Evolutionary conservation across 768 basidiomycete species (phyloP).

Genomic region (Termitomyces bulborhizus): DNA sequence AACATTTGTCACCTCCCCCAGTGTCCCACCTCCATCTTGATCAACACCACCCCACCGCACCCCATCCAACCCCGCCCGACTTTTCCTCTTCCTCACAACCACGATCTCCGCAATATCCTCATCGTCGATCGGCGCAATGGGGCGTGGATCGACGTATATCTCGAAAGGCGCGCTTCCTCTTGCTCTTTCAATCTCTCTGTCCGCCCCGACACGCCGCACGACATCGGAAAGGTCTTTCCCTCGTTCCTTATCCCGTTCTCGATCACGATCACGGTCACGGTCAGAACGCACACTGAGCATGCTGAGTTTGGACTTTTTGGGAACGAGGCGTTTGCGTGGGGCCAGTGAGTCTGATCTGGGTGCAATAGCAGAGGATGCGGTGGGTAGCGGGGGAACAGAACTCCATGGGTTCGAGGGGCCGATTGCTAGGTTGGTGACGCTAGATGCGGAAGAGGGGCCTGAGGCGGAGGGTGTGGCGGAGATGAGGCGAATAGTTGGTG

Average conservation of each 20-base stretch:
- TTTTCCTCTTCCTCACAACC: constrained; percentile 75
- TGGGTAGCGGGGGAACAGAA: constrained; percentile 9
- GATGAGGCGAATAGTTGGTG: constrained; percentile 65
- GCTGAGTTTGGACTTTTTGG: constrained; percentile 65
- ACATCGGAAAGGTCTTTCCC: constrained; percentile 56
- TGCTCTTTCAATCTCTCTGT: constrained; percentile 4
- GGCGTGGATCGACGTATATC: constrained; percentile 57
- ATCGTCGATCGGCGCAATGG: constrained; percentile 22
- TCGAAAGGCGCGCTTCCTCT: constrained; percentile 37
- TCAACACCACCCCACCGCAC: constrained; percentile 27
- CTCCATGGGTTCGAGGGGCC: constrained; percentile 9
- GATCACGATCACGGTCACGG: neutral
- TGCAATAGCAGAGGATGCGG: constrained; percentile 11
- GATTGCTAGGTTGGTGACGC: constrained; percentile 22
- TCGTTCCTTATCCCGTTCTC: constrained; percentile 25
- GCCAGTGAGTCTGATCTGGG: constrained; percentile 21
- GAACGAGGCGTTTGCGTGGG: constrained; percentile 47
- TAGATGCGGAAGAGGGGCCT: constrained; percentile 29
- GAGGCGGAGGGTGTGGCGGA: constrained; percentile 58
- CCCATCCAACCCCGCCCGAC: constrained; percentile 52
- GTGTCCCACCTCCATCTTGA: constrained; percentile 35
- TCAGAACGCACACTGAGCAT: constrained; percentile 25
- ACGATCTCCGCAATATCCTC: constrained; percentile 64
- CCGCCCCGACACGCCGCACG: constrained; percentile 40
- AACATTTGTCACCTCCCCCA: constrained; percentile 59